Conservation (phyloP, 495 filamentous ascomycete species). For the Melanomma pulvis-pyrius region DNA sequence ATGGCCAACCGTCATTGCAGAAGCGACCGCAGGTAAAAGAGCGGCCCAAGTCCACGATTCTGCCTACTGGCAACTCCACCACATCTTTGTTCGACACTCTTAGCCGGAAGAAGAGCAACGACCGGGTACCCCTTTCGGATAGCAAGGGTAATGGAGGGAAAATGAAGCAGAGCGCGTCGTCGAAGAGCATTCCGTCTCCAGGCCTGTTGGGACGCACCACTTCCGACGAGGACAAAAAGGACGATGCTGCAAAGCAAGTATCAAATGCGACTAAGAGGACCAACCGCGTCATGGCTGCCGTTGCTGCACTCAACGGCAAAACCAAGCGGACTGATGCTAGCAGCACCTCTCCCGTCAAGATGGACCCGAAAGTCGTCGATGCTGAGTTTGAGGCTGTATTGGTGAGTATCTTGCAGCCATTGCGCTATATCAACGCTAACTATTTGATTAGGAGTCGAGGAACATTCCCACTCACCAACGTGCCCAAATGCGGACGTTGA, state of each 20-base stretch:
- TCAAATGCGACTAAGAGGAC: constrained; percentile 41
- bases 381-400: constrained; percentile 67
- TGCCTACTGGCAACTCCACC: constrained; percentile 34
- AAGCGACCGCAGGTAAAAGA: constrained; percentile 43
- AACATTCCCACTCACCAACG: constrained; percentile 93
- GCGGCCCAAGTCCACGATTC: constrained; percentile 59
- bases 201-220: constrained; percentile 24
- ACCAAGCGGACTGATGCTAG: constrained; percentile 34
- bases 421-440: constrained; percentile 17
- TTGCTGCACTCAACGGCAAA: constrained; percentile 62
- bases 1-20: constrained; percentile 58
- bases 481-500: constrained; percentile 88
- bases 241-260: constrained; percentile 47
- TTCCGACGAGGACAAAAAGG: constrained; percentile 33
- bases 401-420: constrained; percentile 26
- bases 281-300: constrained; percentile 65
- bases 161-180: not conserved
- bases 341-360: constrained; percentile 33
- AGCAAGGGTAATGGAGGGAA: constrained; percentile 31
- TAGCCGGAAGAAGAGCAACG: constrained; percentile 31
- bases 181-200: constrained; percentile 9
- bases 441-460: constrained; percentile 60
- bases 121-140: constrained; percentile 26
- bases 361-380: constrained; percentile 52
- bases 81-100: constrained; percentile 31